Evolutionary conservation across 2,329 filamentous ascomycete genomes (phyloP), one percentile per base, ranked within the genome.

Genomic region (Colletotrichum filicis): DNA sequence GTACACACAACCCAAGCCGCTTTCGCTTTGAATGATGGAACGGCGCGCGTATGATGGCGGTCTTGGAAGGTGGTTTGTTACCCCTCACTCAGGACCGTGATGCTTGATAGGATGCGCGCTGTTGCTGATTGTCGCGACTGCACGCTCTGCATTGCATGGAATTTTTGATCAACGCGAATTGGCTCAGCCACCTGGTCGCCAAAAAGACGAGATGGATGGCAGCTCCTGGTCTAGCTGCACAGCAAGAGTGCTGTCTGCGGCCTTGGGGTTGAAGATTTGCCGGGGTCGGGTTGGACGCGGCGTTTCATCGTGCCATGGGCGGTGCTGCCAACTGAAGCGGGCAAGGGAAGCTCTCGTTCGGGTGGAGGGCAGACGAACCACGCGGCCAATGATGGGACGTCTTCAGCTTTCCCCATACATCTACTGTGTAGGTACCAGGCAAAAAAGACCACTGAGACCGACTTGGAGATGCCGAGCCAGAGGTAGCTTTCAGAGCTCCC

Each of bases 301-400:
- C 60, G 59, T 73, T 70, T 70, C 66, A 70, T 64, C 46, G 66
- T 64, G 37, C 30, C 42, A 46, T 56, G 46, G 60, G 46, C 63
- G 53, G 59, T 64, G 65, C 65, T 69, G 60, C 70, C 70, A 73
- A 73, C 60, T 69, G 66, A 63, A 56, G 56, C 66, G 60, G 71
- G 66, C 66, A 49, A 57, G 59, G 37, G 37, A 49, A 49, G 42
- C 46, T 66, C 32, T 56, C 56, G 66, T 28, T 73, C 46, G 70
- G 66, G 42, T 71, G 69, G 69, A 68, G 70, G 59, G 66, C 66
- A 49, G 42, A 73, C 32, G 70, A 72, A 72, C 69, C 58, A 68
- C 24, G 42, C 37, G 46, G 30, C 65, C 69, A 72, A 72, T 72
- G 24, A 53, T 62, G 28, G 58, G 32, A 22, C 57, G 22, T 30